Evolutionary conservation across 169 alveolate species (phyloP).

Genomic region (Sarcocystis neurona): DNA sequence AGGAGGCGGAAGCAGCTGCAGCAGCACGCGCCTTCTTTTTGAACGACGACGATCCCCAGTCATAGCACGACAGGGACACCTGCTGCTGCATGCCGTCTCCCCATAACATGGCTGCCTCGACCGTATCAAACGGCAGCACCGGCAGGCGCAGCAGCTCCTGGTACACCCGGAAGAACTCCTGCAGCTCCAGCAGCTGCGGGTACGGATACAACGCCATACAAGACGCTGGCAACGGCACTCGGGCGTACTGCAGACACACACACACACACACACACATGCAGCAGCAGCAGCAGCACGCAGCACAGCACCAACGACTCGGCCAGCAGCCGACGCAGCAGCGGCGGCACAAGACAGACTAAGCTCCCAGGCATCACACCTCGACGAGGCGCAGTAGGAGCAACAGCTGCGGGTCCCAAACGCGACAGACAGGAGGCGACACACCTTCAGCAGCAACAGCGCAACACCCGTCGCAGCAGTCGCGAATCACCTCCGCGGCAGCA

Average conservation of each 20-base stretch:
- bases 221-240: constrained; percentile 37
- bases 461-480: no score
- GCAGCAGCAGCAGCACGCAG: not conserved
- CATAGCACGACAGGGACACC: no score
- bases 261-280: not conserved
- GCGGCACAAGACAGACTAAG: no score
- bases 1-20: not conserved
- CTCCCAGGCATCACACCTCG: no score
- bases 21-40: no score
- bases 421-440: no score
- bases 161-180: constrained; percentile 47
- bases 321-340: no score
- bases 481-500: no score
- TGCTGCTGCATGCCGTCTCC: no score
- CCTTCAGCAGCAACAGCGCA: not conserved
- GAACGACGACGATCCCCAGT: no score
- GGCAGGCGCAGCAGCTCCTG: constrained; percentile 42
- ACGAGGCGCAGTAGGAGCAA: no score
- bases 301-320: not conserved
- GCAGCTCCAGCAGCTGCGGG: constrained; percentile 60
- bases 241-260: constrained; percentile 39
- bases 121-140: constrained; percentile 26
- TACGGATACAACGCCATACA: constrained; percentile 37
- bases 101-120: constrained; percentile 53
- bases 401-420: no score